phyloP scores from a whole-genome alignment of 345 rosid genomes.

The Schrenkiella parvula region DNA sequence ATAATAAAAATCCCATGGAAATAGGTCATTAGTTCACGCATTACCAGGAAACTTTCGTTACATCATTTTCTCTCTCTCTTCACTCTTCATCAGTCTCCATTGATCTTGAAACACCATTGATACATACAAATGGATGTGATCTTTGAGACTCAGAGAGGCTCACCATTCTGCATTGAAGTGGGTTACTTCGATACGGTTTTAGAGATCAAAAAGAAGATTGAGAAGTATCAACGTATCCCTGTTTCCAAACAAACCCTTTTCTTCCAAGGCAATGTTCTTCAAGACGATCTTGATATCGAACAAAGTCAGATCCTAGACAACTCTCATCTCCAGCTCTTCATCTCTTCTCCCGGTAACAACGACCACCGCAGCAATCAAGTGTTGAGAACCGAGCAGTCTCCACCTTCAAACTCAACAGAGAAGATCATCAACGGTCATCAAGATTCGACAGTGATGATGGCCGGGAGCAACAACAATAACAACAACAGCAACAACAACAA shows the following conservation, averaged over 20 bases:
- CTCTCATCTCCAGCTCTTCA: slow-evolving; percentile 54
- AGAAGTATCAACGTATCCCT: slow-evolving; percentile 60
- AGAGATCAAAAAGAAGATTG: slow-evolving; percentile 69
- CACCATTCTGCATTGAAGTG: slow-evolving; percentile 62
- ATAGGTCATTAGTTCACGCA: slow-evolving; percentile 5
- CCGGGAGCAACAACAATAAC: slow-evolving; percentile 3
- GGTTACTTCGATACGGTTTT: too few species aligned
- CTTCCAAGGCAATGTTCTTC: slow-evolving; percentile 61
- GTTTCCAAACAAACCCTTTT: slow-evolving; percentile 49
- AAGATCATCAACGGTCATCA: neutral
- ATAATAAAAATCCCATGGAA: neutral
- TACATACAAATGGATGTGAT: slow-evolving; percentile 51
- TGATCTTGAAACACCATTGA: neutral
- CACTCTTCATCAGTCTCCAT: neutral
- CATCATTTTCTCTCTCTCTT: neutral
- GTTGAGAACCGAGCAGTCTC: neutral
- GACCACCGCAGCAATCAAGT: neutral
- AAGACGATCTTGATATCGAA: slow-evolving; percentile 59
- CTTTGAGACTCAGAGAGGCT: slow-evolving; percentile 51
- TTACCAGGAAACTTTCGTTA: neutral
- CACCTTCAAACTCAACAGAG: neutral
- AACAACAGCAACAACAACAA: slow-evolving; percentile 34
- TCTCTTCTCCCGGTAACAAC: slow-evolving; percentile 26
- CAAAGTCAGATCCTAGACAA: slow-evolving; percentile 52
- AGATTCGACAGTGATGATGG: neutral